A percentile compares a stretch with the other conserved stretches of the same genome.
phyloP scores from a whole-genome alignment of 2,329 filamentous ascomycete species.

The Claviceps humidiphila region DNA sequence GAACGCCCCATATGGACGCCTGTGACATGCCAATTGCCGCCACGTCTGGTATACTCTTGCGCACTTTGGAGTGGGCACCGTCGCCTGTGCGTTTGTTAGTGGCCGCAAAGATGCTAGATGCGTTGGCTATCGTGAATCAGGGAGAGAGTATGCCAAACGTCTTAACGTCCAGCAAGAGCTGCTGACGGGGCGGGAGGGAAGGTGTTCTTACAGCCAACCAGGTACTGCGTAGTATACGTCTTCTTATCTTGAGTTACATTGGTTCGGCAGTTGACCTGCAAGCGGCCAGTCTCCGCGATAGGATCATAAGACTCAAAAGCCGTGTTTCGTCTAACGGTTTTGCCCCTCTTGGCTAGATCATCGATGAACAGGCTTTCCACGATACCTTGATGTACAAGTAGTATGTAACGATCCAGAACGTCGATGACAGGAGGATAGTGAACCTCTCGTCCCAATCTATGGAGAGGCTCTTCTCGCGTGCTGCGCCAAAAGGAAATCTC shows the following conservation, averaged over 20 bases:
- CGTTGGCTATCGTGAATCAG: background rate
- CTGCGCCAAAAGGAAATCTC: constrained; percentile 63
- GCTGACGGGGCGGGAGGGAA: background rate
- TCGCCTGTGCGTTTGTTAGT: constrained; percentile 32
- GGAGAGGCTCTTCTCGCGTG: constrained; percentile 35
- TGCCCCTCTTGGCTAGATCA: constrained; percentile 51
- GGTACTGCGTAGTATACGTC: constrained; percentile 44
- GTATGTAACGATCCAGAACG: constrained; percentile 42
- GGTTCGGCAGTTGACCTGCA: constrained; percentile 37
- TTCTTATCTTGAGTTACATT: constrained; percentile 37
- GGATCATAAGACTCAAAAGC: constrained; percentile 45
- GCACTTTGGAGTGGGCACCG: constrained; percentile 58
- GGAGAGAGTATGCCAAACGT: background rate
- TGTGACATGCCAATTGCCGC: constrained; percentile 43
- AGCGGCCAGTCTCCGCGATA: constrained; percentile 27
- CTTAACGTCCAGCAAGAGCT: background rate
- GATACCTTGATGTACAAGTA: constrained; percentile 60
- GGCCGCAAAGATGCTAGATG: background rate
- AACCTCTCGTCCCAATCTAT: constrained; percentile 49
- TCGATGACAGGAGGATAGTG: constrained; percentile 54
- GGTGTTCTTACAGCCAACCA: constrained; percentile 48
- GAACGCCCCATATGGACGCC: constrained; percentile 51
- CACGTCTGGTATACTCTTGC: constrained; percentile 45
- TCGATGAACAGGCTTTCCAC: constrained; percentile 58
- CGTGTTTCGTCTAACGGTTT: constrained; percentile 49